Evolutionary conservation across 768 basidiomycete species (phyloP), one percentile per base, ranked within the genome.

Genomic region (Termitomyces sp.): DNA sequence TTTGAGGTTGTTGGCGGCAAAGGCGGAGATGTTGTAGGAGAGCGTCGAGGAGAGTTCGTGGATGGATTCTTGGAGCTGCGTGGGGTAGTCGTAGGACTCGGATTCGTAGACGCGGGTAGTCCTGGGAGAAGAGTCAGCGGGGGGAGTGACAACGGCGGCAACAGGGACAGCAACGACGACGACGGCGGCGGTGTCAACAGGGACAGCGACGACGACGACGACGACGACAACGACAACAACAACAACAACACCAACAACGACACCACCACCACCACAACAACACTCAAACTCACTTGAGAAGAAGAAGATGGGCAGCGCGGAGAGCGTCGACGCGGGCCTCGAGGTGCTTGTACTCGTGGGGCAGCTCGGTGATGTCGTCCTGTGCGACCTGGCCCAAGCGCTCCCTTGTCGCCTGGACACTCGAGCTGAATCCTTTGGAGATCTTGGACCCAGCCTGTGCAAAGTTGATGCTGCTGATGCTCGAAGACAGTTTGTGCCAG

Each of bases 301-400:
- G 61, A 3, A 80, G 68, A 54, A 88, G 68, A 68, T 96, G 94
- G 5, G 92, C 88, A 46, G 80, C 75, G 63, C 86, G 84, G 53
- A 99, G 83, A 32, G 92, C 93, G 73, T 99, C 97, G 42, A 98
- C 97, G 56, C 93, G 88, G 47, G 87, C 80, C 73, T 99, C 97
- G 63, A 99, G 85, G 69, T 96, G 92, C 67, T 88, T 94, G 81
- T 98, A 99, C 72, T 99, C 96, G 10, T 92, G 87, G 26, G 91
- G 90, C 52, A 93, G 80, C 73, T 98, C 97, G 8, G 96, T 98
- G 68, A 98, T 94, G 64, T 97, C 97, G 62, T 93, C 93, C 6
- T 88, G 81, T 4, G 92, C 82, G 57, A 96, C 83, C 68, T 94
- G 90, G 22, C 96, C 96, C 4, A 98, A 78, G 50, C 89, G 81